These are phyloP conservation scores for Ceratocystis huliohia DNA, from an alignment of 2,329 filamentous ascomycete species.

Conservation along the genomic window DNA sequence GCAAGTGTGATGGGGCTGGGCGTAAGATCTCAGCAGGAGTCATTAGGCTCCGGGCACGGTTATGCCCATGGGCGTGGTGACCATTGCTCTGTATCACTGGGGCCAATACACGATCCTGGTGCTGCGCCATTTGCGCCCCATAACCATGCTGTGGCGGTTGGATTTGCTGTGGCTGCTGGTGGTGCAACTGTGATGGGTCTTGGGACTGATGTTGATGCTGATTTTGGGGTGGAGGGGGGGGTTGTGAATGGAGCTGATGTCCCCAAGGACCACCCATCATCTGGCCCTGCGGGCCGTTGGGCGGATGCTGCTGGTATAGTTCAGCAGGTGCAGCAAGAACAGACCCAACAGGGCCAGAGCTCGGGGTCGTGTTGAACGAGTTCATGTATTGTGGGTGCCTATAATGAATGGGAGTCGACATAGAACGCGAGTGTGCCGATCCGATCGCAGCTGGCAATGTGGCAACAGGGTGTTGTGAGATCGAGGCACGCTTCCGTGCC, in stretches of 20 bases:
- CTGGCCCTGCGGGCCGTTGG: not conserved
- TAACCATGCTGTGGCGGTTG: slow-evolving; percentile 11
- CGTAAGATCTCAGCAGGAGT: slow-evolving; percentile 19
- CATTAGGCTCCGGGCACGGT: slow-evolving; percentile 18
- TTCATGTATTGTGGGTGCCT: slow-evolving; percentile 9
- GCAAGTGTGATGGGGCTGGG: slow-evolving; percentile 12
- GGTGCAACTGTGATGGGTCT: not conserved
- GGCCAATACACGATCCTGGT: slow-evolving; percentile 5
- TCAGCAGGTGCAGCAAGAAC: slow-evolving; percentile 2
- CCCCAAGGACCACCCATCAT: not conserved
- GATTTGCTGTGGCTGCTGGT: not conserved
- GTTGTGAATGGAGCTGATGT: not conserved
- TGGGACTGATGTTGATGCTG: not conserved
- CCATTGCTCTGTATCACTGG: slow-evolving; percentile 1
- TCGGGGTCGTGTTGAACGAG: slow-evolving; percentile 11
- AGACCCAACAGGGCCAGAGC: slow-evolving; percentile 6
- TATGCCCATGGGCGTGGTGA: slow-evolving; percentile 14
- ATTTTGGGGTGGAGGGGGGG: not conserved
- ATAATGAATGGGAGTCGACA: slow-evolving; percentile 19
- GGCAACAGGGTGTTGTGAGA: slow-evolving; percentile 48
- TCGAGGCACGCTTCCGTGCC: slow-evolving; percentile 38
- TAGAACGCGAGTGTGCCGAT: slow-evolving; percentile 16
- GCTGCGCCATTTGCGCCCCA: slow-evolving; percentile 8
- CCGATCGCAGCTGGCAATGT: slow-evolving; percentile 31
- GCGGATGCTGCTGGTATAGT: slow-evolving; percentile 14